A percentile compares a stretch with the other conserved stretches of the same genome.
These are phyloP conservation scores for Fusarium nurragi DNA, from an alignment of 2,329 filamentous ascomycete genomes.

Conservation along the genomic window DNA sequence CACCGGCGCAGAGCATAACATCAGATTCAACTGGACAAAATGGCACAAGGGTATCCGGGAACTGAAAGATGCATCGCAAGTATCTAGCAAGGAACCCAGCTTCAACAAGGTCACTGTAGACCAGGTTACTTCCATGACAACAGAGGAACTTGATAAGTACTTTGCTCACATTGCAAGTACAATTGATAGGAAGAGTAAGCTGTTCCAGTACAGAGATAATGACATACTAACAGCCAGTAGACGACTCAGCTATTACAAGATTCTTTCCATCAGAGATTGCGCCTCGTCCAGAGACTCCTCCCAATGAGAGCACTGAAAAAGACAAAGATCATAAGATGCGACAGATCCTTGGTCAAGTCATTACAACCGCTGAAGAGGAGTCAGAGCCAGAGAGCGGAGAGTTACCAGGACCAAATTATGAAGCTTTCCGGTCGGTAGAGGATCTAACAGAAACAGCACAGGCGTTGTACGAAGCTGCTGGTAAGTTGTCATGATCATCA, in stretches of 20 bases:
- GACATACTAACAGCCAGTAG: constrained; percentile 32
- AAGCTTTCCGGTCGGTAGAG: constrained; percentile 46
- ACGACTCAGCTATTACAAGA: constrained; percentile 43
- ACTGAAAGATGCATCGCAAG: constrained; percentile 20
- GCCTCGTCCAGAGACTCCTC: constrained; percentile 18
- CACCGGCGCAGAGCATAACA: constrained; percentile 19
- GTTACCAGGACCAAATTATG: constrained; percentile 36
- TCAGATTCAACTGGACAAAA: constrained; percentile 71
- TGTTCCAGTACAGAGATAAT: too few species aligned
- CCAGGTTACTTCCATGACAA: constrained; percentile 70
- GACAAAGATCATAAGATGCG: constrained; percentile 40
- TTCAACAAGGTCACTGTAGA: constrained; percentile 66
- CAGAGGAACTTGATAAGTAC: constrained; percentile 71
- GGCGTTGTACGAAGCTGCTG: constrained; percentile 47
- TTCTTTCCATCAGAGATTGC: constrained; percentile 50
- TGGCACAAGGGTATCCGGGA: constrained; percentile 68
- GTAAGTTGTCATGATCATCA: constrained; percentile 36
- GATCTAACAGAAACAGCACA: constrained; percentile 47
- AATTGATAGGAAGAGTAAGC: constrained; percentile 48
- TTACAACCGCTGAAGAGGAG: constrained; percentile 19
- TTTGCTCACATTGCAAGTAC: constrained; percentile 56
- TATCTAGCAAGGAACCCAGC: constrained; percentile 38
- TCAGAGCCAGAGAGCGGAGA: constrained; percentile 1
- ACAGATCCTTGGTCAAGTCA: constrained; percentile 34
- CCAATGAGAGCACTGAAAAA: constrained; percentile 39